Conservation (phyloP, 2,329 filamentous ascomycete species). For the Nothophaeocryptopus gaeumannii region DNA sequence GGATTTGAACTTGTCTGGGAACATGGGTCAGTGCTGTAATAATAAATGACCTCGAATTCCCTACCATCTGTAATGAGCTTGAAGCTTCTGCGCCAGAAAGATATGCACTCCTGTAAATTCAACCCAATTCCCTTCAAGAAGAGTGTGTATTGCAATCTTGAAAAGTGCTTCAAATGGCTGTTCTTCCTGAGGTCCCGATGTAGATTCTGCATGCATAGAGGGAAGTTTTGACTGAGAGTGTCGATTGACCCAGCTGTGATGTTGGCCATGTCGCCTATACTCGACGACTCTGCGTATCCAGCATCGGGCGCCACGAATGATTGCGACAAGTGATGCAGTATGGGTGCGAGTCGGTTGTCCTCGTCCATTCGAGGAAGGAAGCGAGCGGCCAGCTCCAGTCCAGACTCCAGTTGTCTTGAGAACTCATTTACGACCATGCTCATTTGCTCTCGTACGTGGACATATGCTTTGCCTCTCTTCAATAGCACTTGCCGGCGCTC, state of each 20-base stretch:
- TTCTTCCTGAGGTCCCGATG: constrained; percentile 84
- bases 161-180: constrained; percentile 87
- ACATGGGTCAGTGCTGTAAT: not conserved
- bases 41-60: not conserved
- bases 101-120: constrained; percentile 81
- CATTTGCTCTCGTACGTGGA: constrained; percentile 79
- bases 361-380: constrained; percentile 90
- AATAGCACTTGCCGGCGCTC: constrained; percentile 75
- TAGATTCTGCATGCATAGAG: constrained; percentile 89
- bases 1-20: constrained; percentile 82
- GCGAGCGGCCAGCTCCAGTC: constrained; percentile 86
- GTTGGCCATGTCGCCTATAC: constrained; percentile 61
- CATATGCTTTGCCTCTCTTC: constrained; percentile 80
- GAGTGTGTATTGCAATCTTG: constrained; percentile 88
- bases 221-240: constrained; percentile 75
- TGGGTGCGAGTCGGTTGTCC: constrained; percentile 81
- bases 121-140: constrained; percentile 96
- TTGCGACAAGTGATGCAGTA: constrained; percentile 80
- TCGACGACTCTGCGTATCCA: constrained; percentile 65
- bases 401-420: constrained; percentile 70
- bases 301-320: constrained; percentile 92
- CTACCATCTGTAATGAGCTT: constrained; percentile 71
- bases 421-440: constrained; percentile 91
- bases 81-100: constrained; percentile 90
- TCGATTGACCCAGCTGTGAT: constrained; percentile 80